Conservation (phyloP, 202 grass and related monocot genomes). For the Thinopyrum obtusiflorum region DNA sequence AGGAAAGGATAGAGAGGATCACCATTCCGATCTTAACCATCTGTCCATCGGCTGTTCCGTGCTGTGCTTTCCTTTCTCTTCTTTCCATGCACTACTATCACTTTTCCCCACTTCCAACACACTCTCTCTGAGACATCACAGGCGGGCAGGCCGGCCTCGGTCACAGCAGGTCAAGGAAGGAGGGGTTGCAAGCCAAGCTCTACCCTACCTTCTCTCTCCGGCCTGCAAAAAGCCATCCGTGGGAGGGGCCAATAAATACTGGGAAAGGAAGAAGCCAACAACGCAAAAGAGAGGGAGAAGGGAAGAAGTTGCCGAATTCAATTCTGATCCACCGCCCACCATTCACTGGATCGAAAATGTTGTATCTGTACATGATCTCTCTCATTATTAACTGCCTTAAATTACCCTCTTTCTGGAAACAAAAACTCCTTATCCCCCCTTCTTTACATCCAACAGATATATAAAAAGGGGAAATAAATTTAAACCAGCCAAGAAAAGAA, state of each 20-base stretch:
- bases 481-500: constrained; percentile 11
- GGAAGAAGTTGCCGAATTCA: constrained; percentile 44
- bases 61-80: constrained; percentile 59
- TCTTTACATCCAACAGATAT: constrained; percentile 48
- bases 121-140: constrained; percentile 32
- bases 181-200: constrained; percentile 13
- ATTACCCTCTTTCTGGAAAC: constrained; percentile 61
- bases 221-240: constrained; percentile 68
- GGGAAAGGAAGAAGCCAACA: constrained; percentile 30
- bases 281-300: constrained; percentile 1
- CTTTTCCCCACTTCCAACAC: constrained; percentile 58
- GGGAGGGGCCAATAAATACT: constrained; percentile 56
- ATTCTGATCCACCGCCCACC: constrained; percentile 49
- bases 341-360: constrained; percentile 57
- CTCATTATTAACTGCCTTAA: constrained; percentile 70
- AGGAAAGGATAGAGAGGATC: constrained; percentile 51
- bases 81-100: constrained; percentile 60
- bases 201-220: not conserved
- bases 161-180: constrained; percentile 42
- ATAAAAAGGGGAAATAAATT: constrained; percentile 7
- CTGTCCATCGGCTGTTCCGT: constrained; percentile 5
- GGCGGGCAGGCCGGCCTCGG: not conserved
- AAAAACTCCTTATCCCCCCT: constrained; percentile 46
- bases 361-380: constrained; percentile 77
- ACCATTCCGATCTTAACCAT: constrained; percentile 55